Evolutionary conservation across 2,329 filamentous ascomycete genomes (phyloP).

Genomic region (Colletotrichum trifolii): DNA sequence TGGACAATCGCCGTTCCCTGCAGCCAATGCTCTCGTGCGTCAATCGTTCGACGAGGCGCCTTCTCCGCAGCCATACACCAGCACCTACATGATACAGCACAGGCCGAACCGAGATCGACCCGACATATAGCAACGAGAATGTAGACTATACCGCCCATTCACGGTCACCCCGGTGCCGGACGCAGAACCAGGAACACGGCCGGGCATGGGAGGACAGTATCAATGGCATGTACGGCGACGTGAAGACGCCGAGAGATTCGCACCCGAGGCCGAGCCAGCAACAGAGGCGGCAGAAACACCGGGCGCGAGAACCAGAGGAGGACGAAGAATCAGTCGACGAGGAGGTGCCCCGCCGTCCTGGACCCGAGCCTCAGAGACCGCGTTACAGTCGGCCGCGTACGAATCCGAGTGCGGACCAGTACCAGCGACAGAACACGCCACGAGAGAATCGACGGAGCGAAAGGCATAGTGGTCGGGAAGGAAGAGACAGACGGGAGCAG

Average conservation of each 20-base stretch:
- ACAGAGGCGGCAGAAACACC: background rate
- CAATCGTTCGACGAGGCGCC: conserved; percentile 2
- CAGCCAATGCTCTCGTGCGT: conserved; percentile 16
- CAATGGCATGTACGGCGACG: conserved; percentile 31
- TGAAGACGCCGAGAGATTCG: conserved; percentile 27
- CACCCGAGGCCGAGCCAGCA: conserved; percentile 9
- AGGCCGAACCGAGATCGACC: conserved; percentile 9
- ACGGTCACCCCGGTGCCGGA: background rate
- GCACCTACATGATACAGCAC: conserved; percentile 33
- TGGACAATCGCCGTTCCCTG: conserved; percentile 31
- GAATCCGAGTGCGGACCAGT: background rate
- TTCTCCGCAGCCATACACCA: conserved; percentile 17
- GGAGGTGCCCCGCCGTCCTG: conserved; percentile 13
- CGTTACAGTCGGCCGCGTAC: conserved; percentile 16
- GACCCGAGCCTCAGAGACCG: conserved; percentile 7
- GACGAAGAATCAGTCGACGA: conserved; percentile 25
- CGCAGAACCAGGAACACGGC: background rate
- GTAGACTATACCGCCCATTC: conserved; percentile 1
- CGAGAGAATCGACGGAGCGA: conserved; percentile 15
- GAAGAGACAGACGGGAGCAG: conserved; percentile 2
- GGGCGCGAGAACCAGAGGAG: background rate
- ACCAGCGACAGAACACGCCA: conserved; percentile 1
- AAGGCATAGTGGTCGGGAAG: background rate
- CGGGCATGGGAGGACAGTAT: conserved; percentile 32
- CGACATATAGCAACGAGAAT: conserved; percentile 15